Evolutionary conservation across 2,329 filamentous ascomycete species (phyloP).

Genomic region (Zasmidium cellare): DNA sequence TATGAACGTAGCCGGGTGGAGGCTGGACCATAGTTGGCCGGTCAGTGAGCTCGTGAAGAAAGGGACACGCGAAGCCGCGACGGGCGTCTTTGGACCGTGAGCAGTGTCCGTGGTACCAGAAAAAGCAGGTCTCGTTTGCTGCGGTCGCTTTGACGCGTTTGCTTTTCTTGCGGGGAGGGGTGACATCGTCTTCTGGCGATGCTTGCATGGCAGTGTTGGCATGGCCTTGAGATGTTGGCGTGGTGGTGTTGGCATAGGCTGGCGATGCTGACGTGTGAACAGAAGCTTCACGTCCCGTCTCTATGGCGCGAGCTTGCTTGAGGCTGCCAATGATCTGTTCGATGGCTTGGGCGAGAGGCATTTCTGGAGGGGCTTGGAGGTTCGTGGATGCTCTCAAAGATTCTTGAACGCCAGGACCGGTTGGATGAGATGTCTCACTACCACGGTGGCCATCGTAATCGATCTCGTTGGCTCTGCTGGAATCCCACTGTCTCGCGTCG

Average conservation of each 20-base stretch:
- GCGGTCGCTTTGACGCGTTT: background rate
- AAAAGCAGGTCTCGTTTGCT: constrained; percentile 18
- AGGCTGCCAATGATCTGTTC: too few species aligned
- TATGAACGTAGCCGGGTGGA: constrained; percentile 20
- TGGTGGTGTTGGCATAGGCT: too few species aligned
- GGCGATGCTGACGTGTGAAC: too few species aligned
- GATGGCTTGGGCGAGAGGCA: too few species aligned
- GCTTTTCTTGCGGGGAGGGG: background rate
- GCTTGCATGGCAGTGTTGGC: too few species aligned
- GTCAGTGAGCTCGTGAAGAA: constrained; percentile 14
- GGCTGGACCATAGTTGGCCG: constrained; percentile 20
- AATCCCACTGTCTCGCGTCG: background rate
- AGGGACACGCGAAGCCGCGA: constrained; percentile 6
- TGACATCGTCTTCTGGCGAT: background rate
- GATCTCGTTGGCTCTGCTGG: background rate
- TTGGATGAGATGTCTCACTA: too few species aligned
- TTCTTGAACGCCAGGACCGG: too few species aligned
- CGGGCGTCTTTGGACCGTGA: constrained; percentile 6
- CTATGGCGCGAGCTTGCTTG: too few species aligned
- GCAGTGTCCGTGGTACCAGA: constrained; percentile 24
- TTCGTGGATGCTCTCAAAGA: background rate
- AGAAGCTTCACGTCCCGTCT: too few species aligned
- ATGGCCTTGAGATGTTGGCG: too few species aligned
- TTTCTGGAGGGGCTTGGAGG: too few species aligned
- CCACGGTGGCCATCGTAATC: constrained; percentile 7